Conservation (phyloP, 495 filamentous ascomycete genomes). For the Rostrohypoxylon terebratum region DNA sequence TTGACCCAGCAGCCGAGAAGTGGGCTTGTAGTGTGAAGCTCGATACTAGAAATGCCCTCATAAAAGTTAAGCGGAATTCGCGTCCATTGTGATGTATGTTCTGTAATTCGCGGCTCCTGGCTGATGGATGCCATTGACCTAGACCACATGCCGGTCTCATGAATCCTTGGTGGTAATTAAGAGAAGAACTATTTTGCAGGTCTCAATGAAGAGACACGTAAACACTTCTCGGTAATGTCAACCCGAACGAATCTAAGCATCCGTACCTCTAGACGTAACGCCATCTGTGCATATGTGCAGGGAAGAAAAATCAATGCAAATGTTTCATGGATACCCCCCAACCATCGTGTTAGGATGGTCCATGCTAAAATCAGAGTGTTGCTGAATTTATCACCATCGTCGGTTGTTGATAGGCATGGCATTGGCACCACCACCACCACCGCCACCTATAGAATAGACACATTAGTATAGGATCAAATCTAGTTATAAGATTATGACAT, state of each 20-base stretch:
- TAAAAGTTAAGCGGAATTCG: slow-evolving; percentile 25
- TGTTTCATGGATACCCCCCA: slow-evolving; percentile 24
- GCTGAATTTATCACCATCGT: slow-evolving; percentile 56
- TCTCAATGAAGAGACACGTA: slow-evolving; percentile 38
- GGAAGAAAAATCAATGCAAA: slow-evolving; percentile 35
- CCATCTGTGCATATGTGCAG: slow-evolving; percentile 49
- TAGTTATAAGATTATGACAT: slow-evolving; percentile 23
- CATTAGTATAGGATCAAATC: slow-evolving; percentile 31
- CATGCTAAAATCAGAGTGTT: neutral
- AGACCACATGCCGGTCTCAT: slow-evolving; percentile 11
- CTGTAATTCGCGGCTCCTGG: slow-evolving; percentile 6
- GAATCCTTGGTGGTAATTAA: slow-evolving; percentile 33
- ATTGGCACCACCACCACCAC: slow-evolving; percentile 55
- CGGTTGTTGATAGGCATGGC: slow-evolving; percentile 60
- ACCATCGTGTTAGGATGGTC: neutral
- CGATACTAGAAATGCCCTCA: slow-evolving; percentile 14
- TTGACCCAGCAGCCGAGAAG: slow-evolving; percentile 19
- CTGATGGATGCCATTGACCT: slow-evolving; percentile 12
- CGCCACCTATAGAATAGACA: slow-evolving; percentile 21
- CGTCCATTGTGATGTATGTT: slow-evolving; percentile 3
- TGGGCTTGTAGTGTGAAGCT: slow-evolving; percentile 11
- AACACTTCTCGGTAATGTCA: slow-evolving; percentile 28
- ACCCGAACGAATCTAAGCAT: slow-evolving; percentile 49
- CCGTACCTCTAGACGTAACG: slow-evolving; percentile 51
- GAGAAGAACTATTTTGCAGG: slow-evolving; percentile 23